Evolutionary conservation across 495 filamentous ascomycete genomes (phyloP), one percentile per base, ranked within the genome.

Genomic region (Tuber calosporum): DNA sequence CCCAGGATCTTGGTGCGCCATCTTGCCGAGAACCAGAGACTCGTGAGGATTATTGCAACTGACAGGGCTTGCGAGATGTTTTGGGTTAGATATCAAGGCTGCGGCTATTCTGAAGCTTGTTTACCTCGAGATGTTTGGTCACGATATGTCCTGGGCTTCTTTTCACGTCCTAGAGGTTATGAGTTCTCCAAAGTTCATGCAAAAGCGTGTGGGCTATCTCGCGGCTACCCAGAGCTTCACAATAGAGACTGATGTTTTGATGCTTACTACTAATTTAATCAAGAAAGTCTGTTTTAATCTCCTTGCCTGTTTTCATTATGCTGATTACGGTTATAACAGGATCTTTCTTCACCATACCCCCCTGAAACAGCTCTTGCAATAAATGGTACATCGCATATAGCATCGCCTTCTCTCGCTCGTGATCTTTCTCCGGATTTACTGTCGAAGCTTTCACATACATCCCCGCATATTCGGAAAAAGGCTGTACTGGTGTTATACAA

Each of bases 81-180:
- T 62, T 62, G 30, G 53, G n/a, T 72, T 69, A 94, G 94, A 99
- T 83, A 87, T 96, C 82, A 99, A 99, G 85, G 93, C 95, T 17
- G 97, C 93, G 15, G 96, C 95, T 53, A 86, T 98, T 42, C 84
- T 99, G 79, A 99, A 99, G 84, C 86, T 99, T 72, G 90, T 96
- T 48, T 99, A 99, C 82, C 87, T 99, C 74, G 95, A 99, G 82
- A 99, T 99, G 95, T 93, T 97, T 81, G 95, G 95, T 17, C 92
- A 99, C 80, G 95, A 99, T 83, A 99, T 99, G 95, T 97, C 95
- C 0, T 99, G 95, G 95, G 95, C 96, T 30, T 93, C 93, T 13
- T 99, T 99, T 82, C 92, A 98, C 82, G 95, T 97, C 19, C 89
- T 99, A 42, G 95, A 99, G 83, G 95, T 99, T 82, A 99, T 99